Base-by-base conservation (phyloP, 2,329 filamentous ascomycete genomes). In the Colletotrichum gigasporum region DNA sequence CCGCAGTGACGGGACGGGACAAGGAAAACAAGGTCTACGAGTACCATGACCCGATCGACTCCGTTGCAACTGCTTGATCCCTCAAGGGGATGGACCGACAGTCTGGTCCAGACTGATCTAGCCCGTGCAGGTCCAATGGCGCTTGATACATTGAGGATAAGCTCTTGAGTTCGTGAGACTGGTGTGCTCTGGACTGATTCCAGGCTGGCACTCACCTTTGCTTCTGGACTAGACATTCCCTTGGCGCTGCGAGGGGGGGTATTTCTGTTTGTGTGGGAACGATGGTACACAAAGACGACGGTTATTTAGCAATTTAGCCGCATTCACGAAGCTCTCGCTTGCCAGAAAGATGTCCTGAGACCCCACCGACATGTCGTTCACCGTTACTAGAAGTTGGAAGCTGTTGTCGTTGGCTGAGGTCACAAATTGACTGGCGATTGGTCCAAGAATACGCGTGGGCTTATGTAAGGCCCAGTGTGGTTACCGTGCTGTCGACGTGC, bases 31-130 rank as follows among this genome's bases (percentile, higher is more conserved):
- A 76, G 70, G 73, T 82, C 2, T 90, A 88, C 70, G 79, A 80
- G 66, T 90, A 90, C 72, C 79, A 85, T 65, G 87, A 90, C 67
- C 86, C 87, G 0, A 65, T 81, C 7, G 66, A 70, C 42, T 69
- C 67, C 34, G 50, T 44, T 20, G 5, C 28, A 22, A n/a, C n/a
- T n/a, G n/a, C n/a, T n/a, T n/a, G n/a, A n/a, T n/a, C n/a, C n/a
- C n/a, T n/a, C n/a, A n/a, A n/a, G n/a, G n/a, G n/a, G n/a, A n/a
- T n/a, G n/a, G n/a, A n/a, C n/a, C n/a, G n/a, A n/a, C n/a, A 45
- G 41, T n/a, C 41, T 12, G 41, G 41, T 45, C 41, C n/a, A n/a
- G n/a, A n/a, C n/a, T n/a, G n/a, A n/a, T n/a, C n/a, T n/a, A n/a
- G n/a, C n/a, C n/a, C n/a, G n/a, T n/a, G n/a, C n/a, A n/a, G n/a